phyloP scores from a whole-genome alignment of 169 alveolate genomes.

The Plasmodium knowlesi region DNA sequence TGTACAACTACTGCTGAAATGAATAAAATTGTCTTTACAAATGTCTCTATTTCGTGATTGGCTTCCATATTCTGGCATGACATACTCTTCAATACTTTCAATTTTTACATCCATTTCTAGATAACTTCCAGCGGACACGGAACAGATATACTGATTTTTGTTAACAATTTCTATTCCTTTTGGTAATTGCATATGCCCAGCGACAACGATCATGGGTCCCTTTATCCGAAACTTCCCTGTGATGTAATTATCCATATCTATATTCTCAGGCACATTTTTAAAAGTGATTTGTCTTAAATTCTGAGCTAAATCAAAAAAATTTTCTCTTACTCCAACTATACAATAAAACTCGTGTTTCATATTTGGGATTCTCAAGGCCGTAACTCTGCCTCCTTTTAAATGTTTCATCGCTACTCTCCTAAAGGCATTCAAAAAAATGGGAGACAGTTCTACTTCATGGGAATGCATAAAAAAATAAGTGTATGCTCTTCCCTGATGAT shows the following conservation, averaged over 20 bases:
- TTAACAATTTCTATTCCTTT: conserved; percentile 84
- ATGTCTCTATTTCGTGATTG: conserved; percentile 88
- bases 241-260: conserved; percentile 84
- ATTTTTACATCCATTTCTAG: conserved; percentile 88
- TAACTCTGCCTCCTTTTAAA: conserved; percentile 86
- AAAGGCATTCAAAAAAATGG: conserved; percentile 87
- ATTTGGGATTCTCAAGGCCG: conserved; percentile 88
- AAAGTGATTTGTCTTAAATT: conserved; percentile 84
- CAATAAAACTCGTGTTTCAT: conserved; percentile 85
- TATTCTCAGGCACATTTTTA: conserved; percentile 84
- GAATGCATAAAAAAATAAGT: conserved; percentile 89
- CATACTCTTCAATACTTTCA: conserved; percentile 86
- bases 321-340: conserved; percentile 85
- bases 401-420: conserved; percentile 85
- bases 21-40: conserved; percentile 87
- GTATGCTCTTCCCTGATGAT: conserved; percentile 87
- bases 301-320: conserved; percentile 82
- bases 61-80: conserved; percentile 88
- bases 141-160: conserved; percentile 87
- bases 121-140: conserved; percentile 85
- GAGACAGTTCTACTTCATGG: conserved; percentile 85
- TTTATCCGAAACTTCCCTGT: conserved; percentile 81
- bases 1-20: conserved; percentile 83
- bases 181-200: conserved; percentile 88
- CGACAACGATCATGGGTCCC: conserved; percentile 91